Evolutionary conservation across 768 basidiomycete genomes (phyloP).

Genomic region (Amanita fuliginea): DNA sequence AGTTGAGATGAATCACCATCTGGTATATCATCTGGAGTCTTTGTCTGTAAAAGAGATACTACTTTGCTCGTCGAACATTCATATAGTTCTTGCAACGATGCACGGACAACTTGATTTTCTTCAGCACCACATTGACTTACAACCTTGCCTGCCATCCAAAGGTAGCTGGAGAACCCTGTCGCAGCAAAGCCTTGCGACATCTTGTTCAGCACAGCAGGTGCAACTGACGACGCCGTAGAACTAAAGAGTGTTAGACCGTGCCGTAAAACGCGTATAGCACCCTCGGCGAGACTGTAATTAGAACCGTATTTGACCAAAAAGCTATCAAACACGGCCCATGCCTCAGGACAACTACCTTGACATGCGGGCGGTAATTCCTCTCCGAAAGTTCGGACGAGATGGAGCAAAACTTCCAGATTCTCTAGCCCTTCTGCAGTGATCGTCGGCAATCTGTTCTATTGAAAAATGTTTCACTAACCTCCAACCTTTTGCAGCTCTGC

Average conservation of each 20-base stretch:
- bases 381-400: slow-evolving; percentile 71
- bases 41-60: slow-evolving; percentile 53
- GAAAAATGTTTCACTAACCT: slow-evolving; percentile 35
- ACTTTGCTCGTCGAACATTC: slow-evolving; percentile 70
- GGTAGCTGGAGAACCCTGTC: slow-evolving; percentile 74
- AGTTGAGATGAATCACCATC: slow-evolving; percentile 53
- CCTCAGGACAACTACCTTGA: slow-evolving; percentile 63
- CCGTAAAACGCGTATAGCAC: slow-evolving; percentile 74
- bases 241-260: slow-evolving; percentile 80
- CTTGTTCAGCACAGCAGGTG: slow-evolving; percentile 59
- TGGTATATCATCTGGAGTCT: slow-evolving; percentile 64
- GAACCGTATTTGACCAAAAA: slow-evolving; percentile 74
- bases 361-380: slow-evolving; percentile 77
- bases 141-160: slow-evolving; percentile 91
- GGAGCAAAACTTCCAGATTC: slow-evolving; percentile 87
- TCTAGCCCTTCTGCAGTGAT: slow-evolving; percentile 64
- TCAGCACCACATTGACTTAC: slow-evolving; percentile 68
- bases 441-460: background rate
- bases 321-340: slow-evolving; percentile 74
- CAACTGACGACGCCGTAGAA: slow-evolving; percentile 48
- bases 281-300: slow-evolving; percentile 70
- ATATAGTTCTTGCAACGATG: slow-evolving; percentile 51
- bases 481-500: slow-evolving; percentile 59
- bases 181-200: slow-evolving; percentile 73
- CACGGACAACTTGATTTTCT: slow-evolving; percentile 41